Conservation (phyloP, 1,284 basidiomycete species). For the Coriolopsis trogii region DNA sequence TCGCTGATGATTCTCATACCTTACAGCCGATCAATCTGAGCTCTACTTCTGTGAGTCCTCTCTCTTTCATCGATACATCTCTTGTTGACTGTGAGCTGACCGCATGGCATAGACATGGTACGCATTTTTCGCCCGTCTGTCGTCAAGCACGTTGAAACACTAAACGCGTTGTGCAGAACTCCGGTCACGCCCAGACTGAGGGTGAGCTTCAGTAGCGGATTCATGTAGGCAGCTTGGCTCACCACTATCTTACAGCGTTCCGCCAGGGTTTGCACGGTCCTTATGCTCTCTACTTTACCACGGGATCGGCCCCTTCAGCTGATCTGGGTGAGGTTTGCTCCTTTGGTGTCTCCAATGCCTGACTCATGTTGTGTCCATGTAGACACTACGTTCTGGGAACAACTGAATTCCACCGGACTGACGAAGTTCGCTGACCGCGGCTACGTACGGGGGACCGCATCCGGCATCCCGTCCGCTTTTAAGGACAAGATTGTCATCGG, state of each 20-base stretch:
- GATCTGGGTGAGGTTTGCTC: slow-evolving; percentile 40
- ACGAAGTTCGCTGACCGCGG: slow-evolving; percentile 48
- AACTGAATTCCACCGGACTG: slow-evolving; percentile 46
- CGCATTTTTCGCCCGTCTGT: neutral
- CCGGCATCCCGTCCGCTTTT: slow-evolving; percentile 43
- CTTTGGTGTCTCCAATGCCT: neutral
- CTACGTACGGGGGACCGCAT: slow-evolving; percentile 46
- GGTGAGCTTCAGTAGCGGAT: no score
- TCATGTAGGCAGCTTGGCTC: no score
- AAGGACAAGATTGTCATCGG: slow-evolving; percentile 39
- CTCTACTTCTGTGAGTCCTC: slow-evolving; percentile 2
- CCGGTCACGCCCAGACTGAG: slow-evolving; percentile 40
- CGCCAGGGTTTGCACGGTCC: slow-evolving; percentile 51
- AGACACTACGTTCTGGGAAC: slow-evolving; percentile 41
- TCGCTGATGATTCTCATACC: neutral
- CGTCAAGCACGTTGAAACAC: no score
- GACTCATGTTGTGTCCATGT: no score
- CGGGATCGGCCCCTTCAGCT: slow-evolving; percentile 43
- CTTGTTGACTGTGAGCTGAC: no score
- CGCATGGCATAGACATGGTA: neutral
- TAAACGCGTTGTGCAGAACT: slow-evolving; percentile 1
- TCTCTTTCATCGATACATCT: neutral
- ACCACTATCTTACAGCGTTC: slow-evolving; percentile 24
- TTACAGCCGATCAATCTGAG: slow-evolving; percentile 1
- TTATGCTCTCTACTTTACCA: slow-evolving; percentile 45